These are phyloP conservation scores for Coemansia linderi DNA, from an alignment of 371 early-diverging fungal species.

Conservation along the genomic window DNA sequence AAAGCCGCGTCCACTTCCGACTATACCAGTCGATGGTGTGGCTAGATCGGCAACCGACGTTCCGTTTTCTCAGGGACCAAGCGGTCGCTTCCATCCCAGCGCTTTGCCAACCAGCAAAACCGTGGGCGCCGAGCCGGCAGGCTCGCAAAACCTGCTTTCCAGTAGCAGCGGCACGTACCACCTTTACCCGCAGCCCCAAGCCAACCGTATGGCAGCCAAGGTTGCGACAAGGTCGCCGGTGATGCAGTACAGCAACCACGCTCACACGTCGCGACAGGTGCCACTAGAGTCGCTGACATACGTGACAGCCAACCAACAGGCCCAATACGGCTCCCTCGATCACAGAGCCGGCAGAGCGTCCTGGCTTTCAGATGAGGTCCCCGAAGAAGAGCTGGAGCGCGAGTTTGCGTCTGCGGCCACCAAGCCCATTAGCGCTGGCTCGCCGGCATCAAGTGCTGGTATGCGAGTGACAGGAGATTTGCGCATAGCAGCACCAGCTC, in stretches of 20 bases:
- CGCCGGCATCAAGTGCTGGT: background rate
- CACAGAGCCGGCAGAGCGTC: constrained; percentile 8
- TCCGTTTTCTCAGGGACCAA: background rate
- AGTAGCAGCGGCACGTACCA: constrained; percentile 20
- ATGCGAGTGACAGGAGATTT: background rate
- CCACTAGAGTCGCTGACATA: background rate
- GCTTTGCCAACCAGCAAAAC: constrained; percentile 9
- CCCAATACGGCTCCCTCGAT: constrained; percentile 11
- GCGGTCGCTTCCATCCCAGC: background rate
- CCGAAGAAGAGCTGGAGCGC: constrained; percentile 28
- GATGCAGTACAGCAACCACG: background rate
- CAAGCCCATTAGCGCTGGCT: background rate
- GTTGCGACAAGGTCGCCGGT: background rate
- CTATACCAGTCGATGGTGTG: background rate
- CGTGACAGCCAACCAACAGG: background rate
- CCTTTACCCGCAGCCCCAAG: constrained; percentile 18
- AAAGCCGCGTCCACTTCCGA: constrained; percentile 8
- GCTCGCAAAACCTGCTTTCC: background rate
- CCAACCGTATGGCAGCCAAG: background rate
- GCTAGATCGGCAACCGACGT: background rate
- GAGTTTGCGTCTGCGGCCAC: constrained; percentile 20
- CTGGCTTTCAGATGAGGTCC: constrained; percentile 42
- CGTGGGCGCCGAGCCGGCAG: background rate
- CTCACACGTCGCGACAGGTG: background rate
- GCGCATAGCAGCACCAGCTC: background rate